Percentiles rank a stretch among this genome's conserved stretches.
Evolutionary conservation across 306 rosid species (phyloP).

Genomic region (Ormosia emarginata): DNA sequence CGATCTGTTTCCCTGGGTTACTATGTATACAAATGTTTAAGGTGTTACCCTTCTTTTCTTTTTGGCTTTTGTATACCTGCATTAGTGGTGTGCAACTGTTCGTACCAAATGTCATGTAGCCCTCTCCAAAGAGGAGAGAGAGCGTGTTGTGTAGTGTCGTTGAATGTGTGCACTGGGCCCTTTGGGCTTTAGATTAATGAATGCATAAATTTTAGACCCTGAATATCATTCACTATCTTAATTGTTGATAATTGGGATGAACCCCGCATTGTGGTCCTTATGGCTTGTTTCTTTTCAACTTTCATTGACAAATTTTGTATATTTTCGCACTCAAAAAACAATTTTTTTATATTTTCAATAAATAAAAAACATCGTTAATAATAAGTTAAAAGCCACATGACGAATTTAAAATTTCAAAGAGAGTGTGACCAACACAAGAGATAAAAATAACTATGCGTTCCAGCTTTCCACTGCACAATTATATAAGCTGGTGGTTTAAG

Average conservation of each 20-base stretch:
- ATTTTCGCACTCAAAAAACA: too few species aligned
- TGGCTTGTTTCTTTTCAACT: too few species aligned
- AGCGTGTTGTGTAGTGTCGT: slow-evolving; percentile 37
- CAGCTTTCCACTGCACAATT: not conserved
- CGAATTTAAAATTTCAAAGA: not conserved
- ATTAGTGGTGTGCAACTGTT: slow-evolving; percentile 21
- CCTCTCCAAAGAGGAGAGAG: slow-evolving; percentile 90
- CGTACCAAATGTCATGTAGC: slow-evolving; percentile 39
- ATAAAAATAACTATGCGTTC: not conserved
- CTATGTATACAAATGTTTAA: not conserved
- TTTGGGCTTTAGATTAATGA: slow-evolving; percentile 4
- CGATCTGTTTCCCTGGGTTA: not conserved
- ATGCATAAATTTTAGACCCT: slow-evolving; percentile 7
- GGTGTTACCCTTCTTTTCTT: not conserved
- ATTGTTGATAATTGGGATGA: not conserved
- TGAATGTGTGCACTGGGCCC: not conserved
- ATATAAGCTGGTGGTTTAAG: not conserved
- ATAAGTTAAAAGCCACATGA: not conserved
- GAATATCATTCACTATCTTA: not conserved
- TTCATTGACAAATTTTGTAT: too few species aligned
- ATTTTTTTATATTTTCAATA: too few species aligned
- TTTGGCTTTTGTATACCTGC: not conserved
- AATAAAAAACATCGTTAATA: too few species aligned
- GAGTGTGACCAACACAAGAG: not conserved
- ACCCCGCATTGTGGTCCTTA: too few species aligned